phyloP scores from a whole-genome alignment of 2,329 filamentous ascomycete genomes.

The Pseudonectria buxi region DNA sequence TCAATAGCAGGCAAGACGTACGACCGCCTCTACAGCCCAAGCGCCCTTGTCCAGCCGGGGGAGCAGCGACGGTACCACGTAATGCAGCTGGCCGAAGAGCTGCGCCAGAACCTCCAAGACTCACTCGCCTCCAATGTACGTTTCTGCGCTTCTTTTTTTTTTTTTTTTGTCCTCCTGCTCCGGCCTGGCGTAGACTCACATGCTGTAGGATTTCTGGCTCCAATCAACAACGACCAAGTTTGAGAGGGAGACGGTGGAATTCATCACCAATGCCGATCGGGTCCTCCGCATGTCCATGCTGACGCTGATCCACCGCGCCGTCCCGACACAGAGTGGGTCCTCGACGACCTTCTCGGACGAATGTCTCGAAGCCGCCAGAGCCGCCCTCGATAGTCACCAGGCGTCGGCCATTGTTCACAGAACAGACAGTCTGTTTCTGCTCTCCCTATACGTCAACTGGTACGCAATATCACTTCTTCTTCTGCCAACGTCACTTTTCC shows the following conservation, averaged over 20 bases:
- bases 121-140: too few relatives aligned
- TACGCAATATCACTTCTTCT: too few relatives aligned
- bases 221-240: constrained; percentile 1
- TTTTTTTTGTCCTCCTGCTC: too few relatives aligned
- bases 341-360: constrained; percentile 12
- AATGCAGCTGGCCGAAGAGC: constrained; percentile 10
- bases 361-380: constrained; percentile 16
- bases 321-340: constrained; percentile 10
- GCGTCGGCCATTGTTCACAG: too few relatives aligned
- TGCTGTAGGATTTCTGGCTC: background rate
- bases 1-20: constrained; percentile 7
- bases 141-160: too few relatives aligned
- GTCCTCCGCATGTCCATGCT: constrained; percentile 17
- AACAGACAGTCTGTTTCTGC: too few relatives aligned
- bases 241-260: constrained; percentile 8
- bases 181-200: too few relatives aligned
- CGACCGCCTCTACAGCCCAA: constrained; percentile 22
- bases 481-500: too few relatives aligned
- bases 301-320: constrained; percentile 20
- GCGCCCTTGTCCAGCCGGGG: constrained; percentile 14
- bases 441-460: constrained; percentile 8
- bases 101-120: background rate
- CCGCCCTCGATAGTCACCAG: constrained; percentile 3
- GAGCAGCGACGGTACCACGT: constrained; percentile 12
- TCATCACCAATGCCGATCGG: constrained; percentile 9